Conservation (phyloP, 1,284 basidiomycete species). For the Kwoniella shivajii region DNA sequence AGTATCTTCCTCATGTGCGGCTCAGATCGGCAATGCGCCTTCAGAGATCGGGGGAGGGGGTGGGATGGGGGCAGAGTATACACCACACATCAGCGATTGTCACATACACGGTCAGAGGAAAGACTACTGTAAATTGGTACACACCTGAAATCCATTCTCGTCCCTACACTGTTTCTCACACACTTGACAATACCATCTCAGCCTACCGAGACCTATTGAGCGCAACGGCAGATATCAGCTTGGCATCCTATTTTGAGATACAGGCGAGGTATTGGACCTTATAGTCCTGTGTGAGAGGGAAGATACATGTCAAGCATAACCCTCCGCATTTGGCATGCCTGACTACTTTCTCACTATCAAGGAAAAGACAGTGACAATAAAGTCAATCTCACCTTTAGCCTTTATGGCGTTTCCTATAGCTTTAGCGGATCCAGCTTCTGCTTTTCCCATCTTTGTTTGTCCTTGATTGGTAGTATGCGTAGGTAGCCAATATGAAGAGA, state of each 20-base stretch:
- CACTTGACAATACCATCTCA: slow-evolving; percentile 95
- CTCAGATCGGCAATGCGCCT: slow-evolving; percentile 47
- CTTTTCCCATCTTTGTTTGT: slow-evolving; percentile 45
- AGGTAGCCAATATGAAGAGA: not conserved
- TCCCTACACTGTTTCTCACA: slow-evolving; percentile 95
- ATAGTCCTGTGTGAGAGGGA: not conserved
- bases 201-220: slow-evolving; percentile 68
- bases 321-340: not conserved
- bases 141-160: slow-evolving; percentile 90
- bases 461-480: not conserved
- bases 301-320: not conserved
- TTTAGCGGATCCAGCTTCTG: slow-evolving; percentile 82
- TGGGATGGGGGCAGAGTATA: not conserved
- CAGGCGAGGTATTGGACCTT: slow-evolving; percentile 1
- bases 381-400: slow-evolving; percentile 66
- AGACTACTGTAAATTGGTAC: not conserved
- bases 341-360: not conserved
- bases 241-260: not conserved
- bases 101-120: not conserved
- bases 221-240: not conserved
- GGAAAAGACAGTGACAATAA: not conserved
- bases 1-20: slow-evolving; percentile 92
- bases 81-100: not conserved
- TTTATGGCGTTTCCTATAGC: slow-evolving; percentile 94
- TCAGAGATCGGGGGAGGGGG: not conserved